These are phyloP conservation scores for Oehlia diaphana DNA, from an alignment of 192 early-diverging fungal genomes.

Conservation along the genomic window DNA sequence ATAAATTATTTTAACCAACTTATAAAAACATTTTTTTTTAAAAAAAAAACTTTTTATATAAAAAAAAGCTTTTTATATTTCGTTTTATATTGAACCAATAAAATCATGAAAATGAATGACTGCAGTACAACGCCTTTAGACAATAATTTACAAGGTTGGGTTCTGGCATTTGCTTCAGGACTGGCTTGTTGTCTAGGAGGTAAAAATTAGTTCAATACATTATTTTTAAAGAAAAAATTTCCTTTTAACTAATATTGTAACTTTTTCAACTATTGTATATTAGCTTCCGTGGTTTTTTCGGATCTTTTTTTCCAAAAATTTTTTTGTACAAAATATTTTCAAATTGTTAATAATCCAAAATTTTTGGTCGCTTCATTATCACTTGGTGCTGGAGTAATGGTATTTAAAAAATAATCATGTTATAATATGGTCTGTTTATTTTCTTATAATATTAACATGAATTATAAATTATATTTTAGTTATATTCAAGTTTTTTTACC, in stretches of 20 bases:
- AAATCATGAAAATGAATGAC: not conserved
- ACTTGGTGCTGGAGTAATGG: constrained; percentile 46
- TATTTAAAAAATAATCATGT: constrained; percentile 1
- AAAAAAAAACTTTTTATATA: not conserved
- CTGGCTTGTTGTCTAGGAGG: constrained; percentile 48
- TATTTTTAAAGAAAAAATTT: not conserved
- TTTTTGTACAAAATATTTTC: constrained; percentile 28
- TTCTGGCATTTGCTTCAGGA: constrained; percentile 40
- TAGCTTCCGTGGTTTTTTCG: constrained; percentile 42
- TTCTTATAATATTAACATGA: not conserved
- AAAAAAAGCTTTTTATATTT: not conserved
- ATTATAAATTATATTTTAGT: not conserved
- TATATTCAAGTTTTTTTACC: constrained; percentile 6
- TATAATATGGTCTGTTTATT: not conserved
- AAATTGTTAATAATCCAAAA: constrained; percentile 40
- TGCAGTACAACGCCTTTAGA: not conserved
- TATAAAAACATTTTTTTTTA: not conserved
- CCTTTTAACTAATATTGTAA: not conserved
- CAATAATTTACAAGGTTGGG: constrained; percentile 38
- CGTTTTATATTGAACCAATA: not conserved
- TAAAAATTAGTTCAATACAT: constrained; percentile 4
- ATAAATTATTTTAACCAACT: no score
- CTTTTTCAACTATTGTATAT: not conserved
- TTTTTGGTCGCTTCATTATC: constrained; percentile 43
- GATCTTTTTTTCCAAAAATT: constrained; percentile 38